phyloP scores from a whole-genome alignment of 768 basidiomycete species.

The Daedaleopsis nitida region DNA sequence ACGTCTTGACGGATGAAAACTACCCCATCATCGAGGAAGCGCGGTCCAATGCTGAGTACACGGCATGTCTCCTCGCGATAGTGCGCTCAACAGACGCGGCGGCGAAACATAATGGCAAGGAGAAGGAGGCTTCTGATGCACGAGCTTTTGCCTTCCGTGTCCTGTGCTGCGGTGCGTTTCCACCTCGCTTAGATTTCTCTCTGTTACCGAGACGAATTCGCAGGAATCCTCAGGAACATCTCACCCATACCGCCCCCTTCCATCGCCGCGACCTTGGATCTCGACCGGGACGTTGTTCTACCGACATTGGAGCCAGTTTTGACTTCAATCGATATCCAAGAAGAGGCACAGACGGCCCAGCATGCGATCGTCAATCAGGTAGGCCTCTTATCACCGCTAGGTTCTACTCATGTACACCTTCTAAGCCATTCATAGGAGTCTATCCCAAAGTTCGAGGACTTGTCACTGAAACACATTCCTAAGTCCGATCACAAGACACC shows the following conservation, averaged over 20 bases:
- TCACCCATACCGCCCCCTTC: slow-evolving; percentile 75
- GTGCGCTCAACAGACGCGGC: slow-evolving; percentile 40
- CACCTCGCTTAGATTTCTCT: slow-evolving; percentile 4
- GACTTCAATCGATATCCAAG: slow-evolving; percentile 55
- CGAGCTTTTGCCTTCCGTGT: slow-evolving; percentile 58
- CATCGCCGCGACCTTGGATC: slow-evolving; percentile 58
- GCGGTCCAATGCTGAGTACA: slow-evolving; percentile 58
- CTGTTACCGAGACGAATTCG: slow-evolving; percentile 3
- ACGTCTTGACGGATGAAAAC: slow-evolving; percentile 93
- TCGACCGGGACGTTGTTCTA: slow-evolving; percentile 72
- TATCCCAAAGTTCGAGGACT: slow-evolving; percentile 54
- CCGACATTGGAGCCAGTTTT: slow-evolving; percentile 72
- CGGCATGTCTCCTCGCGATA: slow-evolving; percentile 66
- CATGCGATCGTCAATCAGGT: slow-evolving; percentile 57
- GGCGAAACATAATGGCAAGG: slow-evolving; percentile 38
- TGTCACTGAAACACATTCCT: slow-evolving; percentile 65
- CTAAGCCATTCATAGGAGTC: slow-evolving; percentile 38
- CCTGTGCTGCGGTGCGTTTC: slow-evolving; percentile 62
- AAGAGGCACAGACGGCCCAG: slow-evolving; percentile 50
- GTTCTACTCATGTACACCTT: slow-evolving; percentile 1
- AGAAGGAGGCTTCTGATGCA: slow-evolving; percentile 48
- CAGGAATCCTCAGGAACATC: slow-evolving; percentile 78
- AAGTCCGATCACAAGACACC: slow-evolving; percentile 76
- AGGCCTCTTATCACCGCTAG: slow-evolving; percentile 21
- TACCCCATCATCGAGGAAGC: slow-evolving; percentile 69